phyloP scores from a whole-genome alignment of 352 stramenopile species.

The Globisporangium apiculatum region DNA sequence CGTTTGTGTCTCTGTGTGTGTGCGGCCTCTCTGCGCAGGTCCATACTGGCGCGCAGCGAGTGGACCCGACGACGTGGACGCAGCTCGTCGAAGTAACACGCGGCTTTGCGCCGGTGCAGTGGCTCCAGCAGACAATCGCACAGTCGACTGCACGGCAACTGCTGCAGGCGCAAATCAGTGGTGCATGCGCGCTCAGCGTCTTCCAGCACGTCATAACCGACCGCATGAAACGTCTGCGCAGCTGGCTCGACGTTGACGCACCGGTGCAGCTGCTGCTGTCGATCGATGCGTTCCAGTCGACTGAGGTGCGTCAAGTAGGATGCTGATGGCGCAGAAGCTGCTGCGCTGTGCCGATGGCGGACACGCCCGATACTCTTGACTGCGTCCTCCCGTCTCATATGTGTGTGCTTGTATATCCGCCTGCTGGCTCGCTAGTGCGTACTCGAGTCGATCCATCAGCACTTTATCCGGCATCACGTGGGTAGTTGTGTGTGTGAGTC shows the following conservation, averaged over 20 bases:
- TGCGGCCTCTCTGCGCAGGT: conserved; percentile 4
- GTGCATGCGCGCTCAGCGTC: conserved; percentile 14
- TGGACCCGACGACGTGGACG: conserved; percentile 6
- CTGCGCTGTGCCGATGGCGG: too few species aligned
- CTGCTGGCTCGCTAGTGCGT: conserved; percentile 19
- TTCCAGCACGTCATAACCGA: conserved; percentile 31
- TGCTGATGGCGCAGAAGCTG: too few species aligned
- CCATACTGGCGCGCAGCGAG: conserved; percentile 2
- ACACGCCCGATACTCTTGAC: background rate
- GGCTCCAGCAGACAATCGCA: background rate
- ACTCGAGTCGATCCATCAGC: conserved; percentile 44
- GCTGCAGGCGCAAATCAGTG: background rate
- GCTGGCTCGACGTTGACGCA: conserved; percentile 7
- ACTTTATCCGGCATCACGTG: conserved; percentile 44
- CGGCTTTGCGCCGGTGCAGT: conserved; percentile 2
- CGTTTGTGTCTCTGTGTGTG: too few species aligned
- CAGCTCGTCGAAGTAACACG: conserved; percentile 4
- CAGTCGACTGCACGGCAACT: background rate
- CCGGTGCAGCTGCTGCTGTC: conserved; percentile 15
- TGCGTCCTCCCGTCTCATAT: background rate
- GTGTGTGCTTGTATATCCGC: too few species aligned
- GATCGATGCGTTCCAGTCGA: conserved; percentile 36
- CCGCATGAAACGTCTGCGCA: conserved; percentile 31
- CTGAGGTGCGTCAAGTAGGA: conserved; percentile 14
- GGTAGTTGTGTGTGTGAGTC: conserved; percentile 24